A percentile compares a stretch with the other conserved stretches of the same genome.
Evolutionary conservation across 129 eudicot genomes (phyloP).

Genomic region (Scalesia atractyloides): DNA sequence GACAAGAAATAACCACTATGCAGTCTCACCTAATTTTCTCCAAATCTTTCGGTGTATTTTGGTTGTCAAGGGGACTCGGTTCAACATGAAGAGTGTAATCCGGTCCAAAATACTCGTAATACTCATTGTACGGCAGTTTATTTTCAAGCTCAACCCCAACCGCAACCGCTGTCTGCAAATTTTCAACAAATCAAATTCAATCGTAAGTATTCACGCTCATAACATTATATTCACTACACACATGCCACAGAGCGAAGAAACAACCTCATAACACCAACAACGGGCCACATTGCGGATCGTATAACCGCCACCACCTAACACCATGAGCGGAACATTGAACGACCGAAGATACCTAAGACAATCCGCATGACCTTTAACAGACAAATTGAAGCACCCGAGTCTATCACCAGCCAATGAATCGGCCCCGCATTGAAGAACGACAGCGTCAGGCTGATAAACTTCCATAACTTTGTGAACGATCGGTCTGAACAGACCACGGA

Average conservation of each 20-base stretch:
- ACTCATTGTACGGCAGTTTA: conserved; percentile 81
- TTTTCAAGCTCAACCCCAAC: conserved; percentile 96
- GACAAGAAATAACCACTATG: neutral
- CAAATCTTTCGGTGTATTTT: conserved; percentile 68
- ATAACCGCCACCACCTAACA: conserved; percentile 93
- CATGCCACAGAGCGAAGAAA: conserved; percentile 18
- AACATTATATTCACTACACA: neutral
- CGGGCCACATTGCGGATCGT: conserved; percentile 88
- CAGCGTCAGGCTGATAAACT: conserved; percentile 92
- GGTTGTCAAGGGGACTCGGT: conserved; percentile 67
- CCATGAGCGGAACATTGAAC: conserved; percentile 87
- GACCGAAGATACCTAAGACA: conserved; percentile 84
- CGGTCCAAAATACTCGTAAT: conserved; percentile 90
- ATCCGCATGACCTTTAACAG: conserved; percentile 95
- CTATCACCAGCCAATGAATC: conserved; percentile 96
- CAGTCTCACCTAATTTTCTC: conserved; percentile 68
- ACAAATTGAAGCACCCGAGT: conserved; percentile 88
- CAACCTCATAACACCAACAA: conserved; percentile 98
- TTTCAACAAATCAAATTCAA: neutral
- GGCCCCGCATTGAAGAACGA: conserved; percentile 96
- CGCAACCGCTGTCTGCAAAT: conserved; percentile 90
- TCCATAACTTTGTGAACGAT: conserved; percentile 83
- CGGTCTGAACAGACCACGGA: conserved; percentile 71
- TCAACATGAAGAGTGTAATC: conserved; percentile 85
- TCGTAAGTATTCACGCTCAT: conserved; percentile 14